Evolutionary conservation across 2,329 filamentous ascomycete genomes (phyloP).

Genomic region (Sphaceloma murrayae): DNA sequence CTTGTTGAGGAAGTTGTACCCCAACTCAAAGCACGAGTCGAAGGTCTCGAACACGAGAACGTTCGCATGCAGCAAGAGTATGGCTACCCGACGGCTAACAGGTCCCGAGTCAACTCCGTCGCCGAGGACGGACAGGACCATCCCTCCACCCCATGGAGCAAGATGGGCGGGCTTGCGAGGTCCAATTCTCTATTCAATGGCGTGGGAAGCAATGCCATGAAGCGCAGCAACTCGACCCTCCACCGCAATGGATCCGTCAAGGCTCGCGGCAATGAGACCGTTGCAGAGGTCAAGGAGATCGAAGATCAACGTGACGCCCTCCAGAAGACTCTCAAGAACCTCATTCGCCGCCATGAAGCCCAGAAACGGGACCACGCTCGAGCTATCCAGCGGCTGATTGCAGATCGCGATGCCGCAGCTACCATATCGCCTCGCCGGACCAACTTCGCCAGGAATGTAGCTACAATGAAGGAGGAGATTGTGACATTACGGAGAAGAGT

Average conservation of each 20-base stretch:
- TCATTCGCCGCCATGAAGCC: conserved; percentile 76
- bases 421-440: conserved; percentile 59
- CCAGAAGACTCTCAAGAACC: conserved; percentile 72
- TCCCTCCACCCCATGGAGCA: conserved; percentile 23
- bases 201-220: conserved; percentile 29
- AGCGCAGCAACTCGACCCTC: conserved; percentile 23
- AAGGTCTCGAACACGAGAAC: conserved; percentile 67
- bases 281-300: conserved; percentile 79
- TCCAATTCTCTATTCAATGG: conserved; percentile 52
- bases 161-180: conserved; percentile 35
- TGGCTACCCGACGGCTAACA: conserved; percentile 26
- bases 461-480: conserved; percentile 71
- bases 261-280: conserved; percentile 32
- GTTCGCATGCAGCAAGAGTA: conserved; percentile 81
- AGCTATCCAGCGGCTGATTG: conserved; percentile 64
- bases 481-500: conserved; percentile 73
- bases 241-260: conserved; percentile 29
- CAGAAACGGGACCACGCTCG: conserved; percentile 78
- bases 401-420: conserved; percentile 62
- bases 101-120: conserved; percentile 47
- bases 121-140: conserved; percentile 42
- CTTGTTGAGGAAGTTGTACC: conserved; percentile 81
- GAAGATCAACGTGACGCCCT: conserved; percentile 89
- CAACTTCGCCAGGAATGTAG: conserved; percentile 77
- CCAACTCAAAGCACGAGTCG: conserved; percentile 63